phyloP scores from a whole-genome alignment of 805 yeast species.

The Gaillardinia entomophila region DNA sequence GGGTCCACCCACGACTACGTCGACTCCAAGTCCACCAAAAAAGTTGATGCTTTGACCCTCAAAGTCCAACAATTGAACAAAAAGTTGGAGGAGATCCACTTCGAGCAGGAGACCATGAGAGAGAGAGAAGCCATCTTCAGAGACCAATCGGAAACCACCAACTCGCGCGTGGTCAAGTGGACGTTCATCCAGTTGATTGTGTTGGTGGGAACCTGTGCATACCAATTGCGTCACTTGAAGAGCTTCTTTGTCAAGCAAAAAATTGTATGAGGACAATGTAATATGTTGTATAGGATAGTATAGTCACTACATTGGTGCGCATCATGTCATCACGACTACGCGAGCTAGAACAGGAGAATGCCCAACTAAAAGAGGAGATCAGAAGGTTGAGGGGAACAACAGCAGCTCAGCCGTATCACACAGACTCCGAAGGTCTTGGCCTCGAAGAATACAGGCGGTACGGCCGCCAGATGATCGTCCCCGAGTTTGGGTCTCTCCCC shows the following conservation, averaged over 20 bases:
- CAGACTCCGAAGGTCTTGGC: conserved; percentile 16
- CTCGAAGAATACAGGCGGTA: conserved; percentile 74
- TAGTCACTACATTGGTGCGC: background rate
- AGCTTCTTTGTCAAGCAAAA: conserved; percentile 84
- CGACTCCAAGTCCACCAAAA: conserved; percentile 56
- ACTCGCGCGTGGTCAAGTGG: conserved; percentile 69
- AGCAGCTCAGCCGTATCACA: background rate
- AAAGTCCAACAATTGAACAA: conserved; percentile 52
- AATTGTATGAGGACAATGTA: conserved; percentile 44
- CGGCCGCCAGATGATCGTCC: conserved; percentile 94
- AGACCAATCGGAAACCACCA: conserved; percentile 71
- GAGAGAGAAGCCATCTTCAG: conserved; percentile 75
- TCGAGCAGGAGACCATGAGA: conserved; percentile 65
- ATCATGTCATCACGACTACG: background rate
- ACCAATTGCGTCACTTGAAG: conserved; percentile 75
- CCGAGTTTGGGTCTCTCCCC: conserved; percentile 53
- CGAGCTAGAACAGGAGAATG: background rate
- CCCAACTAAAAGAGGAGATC: background rate
- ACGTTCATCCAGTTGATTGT: conserved; percentile 66
- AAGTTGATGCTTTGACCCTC: conserved; percentile 46
- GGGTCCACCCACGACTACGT: conserved; percentile 58
- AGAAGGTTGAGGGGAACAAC: too few relatives aligned
- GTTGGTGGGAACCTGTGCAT: conserved; percentile 60
- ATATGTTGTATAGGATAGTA: background rate
- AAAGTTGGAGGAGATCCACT: conserved; percentile 51